Evolutionary conservation across 805 yeast genomes (phyloP).

Genomic region (Henningerozyma blattae): DNA sequence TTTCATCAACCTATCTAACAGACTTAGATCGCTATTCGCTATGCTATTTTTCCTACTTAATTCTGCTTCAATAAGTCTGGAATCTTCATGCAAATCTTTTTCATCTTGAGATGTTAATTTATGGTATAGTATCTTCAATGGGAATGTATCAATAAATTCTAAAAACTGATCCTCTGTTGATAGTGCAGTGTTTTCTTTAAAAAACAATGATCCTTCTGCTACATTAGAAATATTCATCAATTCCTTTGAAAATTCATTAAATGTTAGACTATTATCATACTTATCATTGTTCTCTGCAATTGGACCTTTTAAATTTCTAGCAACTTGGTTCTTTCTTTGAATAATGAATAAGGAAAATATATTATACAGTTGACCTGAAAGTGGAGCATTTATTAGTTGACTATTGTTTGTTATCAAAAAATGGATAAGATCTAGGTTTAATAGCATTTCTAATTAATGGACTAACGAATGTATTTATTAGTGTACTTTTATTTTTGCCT

Average conservation of each 20-base stretch:
- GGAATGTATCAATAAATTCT: conserved; percentile 12
- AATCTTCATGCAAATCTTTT: not conserved
- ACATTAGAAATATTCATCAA: conserved; percentile 7
- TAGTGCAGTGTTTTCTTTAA: conserved; percentile 3
- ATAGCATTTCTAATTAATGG: conserved; percentile 1
- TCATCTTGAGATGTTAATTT: conserved; percentile 9
- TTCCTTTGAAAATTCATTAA: conserved; percentile 6
- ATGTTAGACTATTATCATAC: no score
- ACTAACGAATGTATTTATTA: not conserved
- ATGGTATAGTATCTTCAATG: conserved; percentile 18
- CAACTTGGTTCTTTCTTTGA: not conserved
- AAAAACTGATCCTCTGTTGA: conserved; percentile 3
- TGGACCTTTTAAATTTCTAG: not conserved
- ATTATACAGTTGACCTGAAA: conserved; percentile 16
- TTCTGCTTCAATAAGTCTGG: not conserved
- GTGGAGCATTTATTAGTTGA: conserved; percentile 12
- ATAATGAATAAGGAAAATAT: conserved; percentile 8
- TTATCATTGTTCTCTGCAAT: no score
- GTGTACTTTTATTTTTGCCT: no score
- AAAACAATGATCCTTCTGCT: conserved; percentile 9
- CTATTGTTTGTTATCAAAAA: conserved; percentile 16
- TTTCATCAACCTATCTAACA: not conserved
- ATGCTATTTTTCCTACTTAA: not conserved
- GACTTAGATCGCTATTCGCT: not conserved
- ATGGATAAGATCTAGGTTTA: conserved; percentile 5